A percentile compares a stretch with the other conserved stretches of the same genome.
Conservation (phyloP, 1,284 basidiomycete genomes). For the Heterobasidion parviporum region DNA sequence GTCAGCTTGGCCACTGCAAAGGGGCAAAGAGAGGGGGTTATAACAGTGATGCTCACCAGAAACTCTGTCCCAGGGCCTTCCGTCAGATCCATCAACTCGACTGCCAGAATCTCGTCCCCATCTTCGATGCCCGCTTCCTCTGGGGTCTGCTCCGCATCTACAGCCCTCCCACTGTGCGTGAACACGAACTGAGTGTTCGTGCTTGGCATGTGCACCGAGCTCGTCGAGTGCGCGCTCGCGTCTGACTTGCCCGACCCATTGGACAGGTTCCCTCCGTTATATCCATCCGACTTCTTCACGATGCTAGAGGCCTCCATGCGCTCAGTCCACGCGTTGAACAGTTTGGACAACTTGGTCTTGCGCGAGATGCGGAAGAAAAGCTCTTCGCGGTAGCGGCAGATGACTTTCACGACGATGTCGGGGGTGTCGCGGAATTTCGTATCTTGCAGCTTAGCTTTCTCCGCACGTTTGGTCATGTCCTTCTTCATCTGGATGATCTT, state of each 20-base stretch:
- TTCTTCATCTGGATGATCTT: conserved; percentile 70
- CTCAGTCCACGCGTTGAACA: conserved; percentile 81
- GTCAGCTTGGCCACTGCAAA: conserved; percentile 3
- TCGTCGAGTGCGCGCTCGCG: conserved; percentile 25
- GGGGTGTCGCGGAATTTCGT: conserved; percentile 70
- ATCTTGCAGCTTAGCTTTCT: conserved; percentile 67
- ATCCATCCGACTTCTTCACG: conserved; percentile 15
- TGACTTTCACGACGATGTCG: conserved; percentile 77
- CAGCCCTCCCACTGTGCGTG: conserved; percentile 64
- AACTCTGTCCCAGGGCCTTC: conserved; percentile 52
- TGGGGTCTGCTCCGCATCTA: conserved; percentile 73
- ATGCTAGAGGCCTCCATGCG: conserved; percentile 53
- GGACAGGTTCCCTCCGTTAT: conserved; percentile 15
- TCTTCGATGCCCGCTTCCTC: conserved; percentile 80
- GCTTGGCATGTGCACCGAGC: conserved; percentile 19
- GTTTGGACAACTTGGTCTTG: conserved; percentile 71
- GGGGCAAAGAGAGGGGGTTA: not conserved
- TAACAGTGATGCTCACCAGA: conserved; percentile 37
- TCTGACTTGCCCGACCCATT: conserved; percentile 43
- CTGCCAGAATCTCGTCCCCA: conserved; percentile 75
- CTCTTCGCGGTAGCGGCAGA: conserved; percentile 79
- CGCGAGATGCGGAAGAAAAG: conserved; percentile 84
- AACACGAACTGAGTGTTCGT: conserved; percentile 68
- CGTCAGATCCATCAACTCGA: conserved; percentile 81
- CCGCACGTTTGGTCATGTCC: conserved; percentile 67